These are phyloP conservation scores for Tympanopsis confertula DNA, from an alignment of 2,329 filamentous ascomycete genomes.

Conservation along the genomic window DNA sequence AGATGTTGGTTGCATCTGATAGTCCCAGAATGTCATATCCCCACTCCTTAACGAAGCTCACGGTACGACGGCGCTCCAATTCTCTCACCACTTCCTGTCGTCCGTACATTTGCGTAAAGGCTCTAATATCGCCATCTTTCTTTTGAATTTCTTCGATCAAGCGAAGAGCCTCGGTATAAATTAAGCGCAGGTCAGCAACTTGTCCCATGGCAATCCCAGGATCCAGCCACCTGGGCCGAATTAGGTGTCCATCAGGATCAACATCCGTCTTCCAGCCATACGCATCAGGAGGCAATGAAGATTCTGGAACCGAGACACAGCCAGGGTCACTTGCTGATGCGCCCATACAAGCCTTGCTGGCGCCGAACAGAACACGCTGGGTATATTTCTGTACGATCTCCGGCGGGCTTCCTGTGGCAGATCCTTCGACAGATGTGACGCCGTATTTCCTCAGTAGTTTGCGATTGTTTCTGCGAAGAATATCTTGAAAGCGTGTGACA, in stretches of 20 bases:
- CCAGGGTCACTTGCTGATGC: conserved; percentile 27
- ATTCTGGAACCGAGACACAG: conserved; percentile 39
- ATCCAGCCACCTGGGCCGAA: conserved; percentile 33
- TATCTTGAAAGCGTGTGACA: neutral
- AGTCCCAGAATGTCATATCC: conserved; percentile 26
- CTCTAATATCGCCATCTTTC: conserved; percentile 25
- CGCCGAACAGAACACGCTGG: conserved; percentile 42
- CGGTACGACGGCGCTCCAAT: conserved; percentile 18
- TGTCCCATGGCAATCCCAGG: conserved; percentile 36
- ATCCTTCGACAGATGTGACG: conserved; percentile 8
- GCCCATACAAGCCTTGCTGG: conserved; percentile 34
- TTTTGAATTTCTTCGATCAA: conserved; percentile 17
- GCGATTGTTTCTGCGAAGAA: neutral
- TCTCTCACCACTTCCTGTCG: conserved; percentile 38
- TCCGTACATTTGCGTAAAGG: conserved; percentile 37
- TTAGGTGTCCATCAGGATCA: conserved; percentile 19
- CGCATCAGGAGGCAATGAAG: conserved; percentile 32
- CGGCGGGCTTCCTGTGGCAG: conserved; percentile 7
- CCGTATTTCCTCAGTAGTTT: conserved; percentile 25
- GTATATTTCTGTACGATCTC: conserved; percentile 25
- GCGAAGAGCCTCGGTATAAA: conserved; percentile 28
- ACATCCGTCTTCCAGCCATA: conserved; percentile 31
- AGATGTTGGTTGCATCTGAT: conserved; percentile 17
- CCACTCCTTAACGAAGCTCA: conserved; percentile 14
- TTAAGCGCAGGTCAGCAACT: conserved; percentile 29